Evolutionary conservation across 148 eudicot species (phyloP), one percentile per base, ranked within the genome.

Genomic region (Rhododendron vialii): DNA sequence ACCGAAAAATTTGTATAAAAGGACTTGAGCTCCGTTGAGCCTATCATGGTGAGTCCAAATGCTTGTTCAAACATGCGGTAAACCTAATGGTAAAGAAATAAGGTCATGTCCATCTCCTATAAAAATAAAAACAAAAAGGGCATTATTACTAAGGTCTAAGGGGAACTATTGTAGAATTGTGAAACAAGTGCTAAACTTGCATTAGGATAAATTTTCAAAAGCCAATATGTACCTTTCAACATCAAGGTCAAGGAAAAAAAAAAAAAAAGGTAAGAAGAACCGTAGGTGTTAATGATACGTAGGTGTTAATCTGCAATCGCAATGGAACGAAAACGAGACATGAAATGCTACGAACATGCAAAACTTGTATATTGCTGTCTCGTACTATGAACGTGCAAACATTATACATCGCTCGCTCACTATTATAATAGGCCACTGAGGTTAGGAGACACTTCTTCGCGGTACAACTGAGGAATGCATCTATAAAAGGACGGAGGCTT

Each of bases 401-500:
- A n/a, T 63, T 2, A 63, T 63, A 67, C 1, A 28, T 26, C 5
- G 7, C 7, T 30, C 30, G 30, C 30, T 69, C 7, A 69, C 36
- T 26, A 3, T 13, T 69, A 13, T 13, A 0, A 30, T 13, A 26
- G 36, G 18, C 36, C 75, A 69, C 75, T 28, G 69, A 6, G 50
- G 50, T 47, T 47, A 47, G 50, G 50, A 63, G 28, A 63, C 69
- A 63, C 69, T 24, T 63, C 26, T 63, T 0, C 28, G 7, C 24
- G 33, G 28, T 78, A 45, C 48, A 9, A n/a, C 55, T 10, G 2
- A 28, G 33, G 55, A 55, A 51, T 51, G 36, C 63, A 51, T 80
- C 61, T 80, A 80, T 80, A 80, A 51, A 30, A 53, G 15, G 82
- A 51, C n/a, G 11, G 59, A 79, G 81, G 80, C 57, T 79, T 7